Conservation (phyloP, 495 filamentous ascomycete species). For the Aspergillus campestris region DNA sequence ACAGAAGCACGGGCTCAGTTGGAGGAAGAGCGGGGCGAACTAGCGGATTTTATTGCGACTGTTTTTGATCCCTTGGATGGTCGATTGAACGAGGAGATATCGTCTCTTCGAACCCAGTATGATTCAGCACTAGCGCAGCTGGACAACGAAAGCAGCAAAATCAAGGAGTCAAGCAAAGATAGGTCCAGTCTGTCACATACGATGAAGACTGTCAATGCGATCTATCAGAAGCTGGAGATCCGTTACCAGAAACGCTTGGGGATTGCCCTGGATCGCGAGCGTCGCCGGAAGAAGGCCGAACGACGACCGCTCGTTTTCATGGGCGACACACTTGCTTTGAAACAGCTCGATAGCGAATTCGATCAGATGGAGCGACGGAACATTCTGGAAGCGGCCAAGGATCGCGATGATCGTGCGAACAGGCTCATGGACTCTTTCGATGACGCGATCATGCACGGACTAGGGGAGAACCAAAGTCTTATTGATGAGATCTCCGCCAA, state of each 20-base stretch:
- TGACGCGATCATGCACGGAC: conserved; percentile 41
- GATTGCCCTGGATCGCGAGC: conserved; percentile 44
- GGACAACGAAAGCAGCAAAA: conserved; percentile 32
- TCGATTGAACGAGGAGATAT: conserved; percentile 44
- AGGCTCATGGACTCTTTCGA: conserved; percentile 47
- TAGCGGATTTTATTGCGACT: conserved; percentile 40
- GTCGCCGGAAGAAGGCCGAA: conserved; percentile 44
- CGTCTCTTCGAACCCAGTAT: conserved; percentile 42
- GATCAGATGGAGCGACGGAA: conserved; percentile 45
- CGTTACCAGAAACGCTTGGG: conserved; percentile 45
- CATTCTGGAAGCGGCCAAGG: conserved; percentile 40
- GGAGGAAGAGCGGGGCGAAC: conserved; percentile 48
- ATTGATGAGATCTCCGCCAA: conserved; percentile 41
- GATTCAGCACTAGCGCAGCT: conserved; percentile 35
- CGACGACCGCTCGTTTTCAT: conserved; percentile 43
- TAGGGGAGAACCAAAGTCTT: conserved; percentile 45
- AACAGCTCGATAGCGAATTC: conserved; percentile 44
- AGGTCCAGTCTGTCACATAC: conserved; percentile 33
- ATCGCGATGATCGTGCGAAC: conserved; percentile 43
- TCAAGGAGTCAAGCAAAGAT: conserved; percentile 22
- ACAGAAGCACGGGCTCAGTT: conserved; percentile 44
- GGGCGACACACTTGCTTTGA: conserved; percentile 39
- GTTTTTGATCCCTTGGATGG: conserved; percentile 47
- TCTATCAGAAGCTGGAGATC: conserved; percentile 39
- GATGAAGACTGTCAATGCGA: conserved; percentile 40